Base-by-base conservation (phyloP, 225 moss, liverwort and hornwort genomes). In the Anthoceros angustus region DNA sequence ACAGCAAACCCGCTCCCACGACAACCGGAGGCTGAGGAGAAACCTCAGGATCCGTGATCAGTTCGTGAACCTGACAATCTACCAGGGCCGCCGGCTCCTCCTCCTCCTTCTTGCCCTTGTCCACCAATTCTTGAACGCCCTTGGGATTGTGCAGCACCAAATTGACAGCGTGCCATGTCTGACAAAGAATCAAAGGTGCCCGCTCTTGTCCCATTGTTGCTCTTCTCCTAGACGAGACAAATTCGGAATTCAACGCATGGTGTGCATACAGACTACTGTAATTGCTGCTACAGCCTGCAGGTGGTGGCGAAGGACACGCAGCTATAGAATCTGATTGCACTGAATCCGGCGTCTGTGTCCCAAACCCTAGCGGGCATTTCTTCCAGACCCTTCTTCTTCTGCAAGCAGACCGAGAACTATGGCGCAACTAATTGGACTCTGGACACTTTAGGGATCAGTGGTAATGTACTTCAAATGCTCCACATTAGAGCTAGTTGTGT, bases 161-260 rank as follows among this genome's bases (percentile, higher is more conserved):
- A 23, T 66, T 42, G 5, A 81, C 67, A 60, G 79, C 71, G 23
- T 77, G 73, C 9, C 70, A 70, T 20, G 84, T 84, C 24, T 64
- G 73, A 69, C 75, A 75, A 70, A 84, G 68, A 15, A 84, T 63
- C 41, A 84, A 77, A 63, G 84, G 82, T 43, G 66, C 81, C 67
- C 82, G 72, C 39, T 60, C 66, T 66, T 74, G 79, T 66, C 79
- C 84, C 84, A 84, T 84, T 32, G 32, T 32, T 4, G 18, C 55
- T 12, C n/a, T 8, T 18, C 55, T 8, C 8, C 55, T 23, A 55
- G 55, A 15, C 23, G 6, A 55, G 6, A 55, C 10, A 55, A 23
- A 55, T 8, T 18, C 0, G 23, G 5, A 8, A 55, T 55, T 20
- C 55, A 55, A 20, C 55, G n/a, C 55, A 15, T 7, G 5, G 6